Conservation (phyloP, 257 asterid species). For the Solanum piurae region DNA sequence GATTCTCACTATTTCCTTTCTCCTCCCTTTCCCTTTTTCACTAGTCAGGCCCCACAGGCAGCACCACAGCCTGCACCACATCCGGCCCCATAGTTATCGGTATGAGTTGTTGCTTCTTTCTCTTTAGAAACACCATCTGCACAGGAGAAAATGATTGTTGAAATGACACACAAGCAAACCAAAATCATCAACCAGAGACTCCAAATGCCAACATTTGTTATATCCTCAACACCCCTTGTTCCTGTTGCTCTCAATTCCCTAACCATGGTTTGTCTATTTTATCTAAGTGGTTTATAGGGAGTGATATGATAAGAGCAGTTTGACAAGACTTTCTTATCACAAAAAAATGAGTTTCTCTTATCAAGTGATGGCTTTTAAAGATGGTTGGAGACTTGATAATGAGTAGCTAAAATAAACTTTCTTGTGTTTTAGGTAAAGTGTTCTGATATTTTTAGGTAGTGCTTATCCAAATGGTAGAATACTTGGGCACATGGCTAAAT, state of each 20-base stretch:
- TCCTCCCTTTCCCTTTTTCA: background rate
- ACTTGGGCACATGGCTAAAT: background rate
- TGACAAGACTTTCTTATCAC: background rate
- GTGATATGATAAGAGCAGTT: background rate
- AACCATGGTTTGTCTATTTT: constrained; percentile 7
- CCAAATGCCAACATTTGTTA: constrained; percentile 1
- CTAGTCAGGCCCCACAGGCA: constrained; percentile 27
- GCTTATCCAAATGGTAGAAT: background rate
- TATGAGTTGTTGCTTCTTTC: constrained; percentile 7
- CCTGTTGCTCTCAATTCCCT: constrained; percentile 11
- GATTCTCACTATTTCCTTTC: background rate
- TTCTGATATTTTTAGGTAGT: background rate
- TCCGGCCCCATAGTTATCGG: background rate
- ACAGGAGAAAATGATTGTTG: constrained; percentile 18
- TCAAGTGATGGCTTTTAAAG: background rate
- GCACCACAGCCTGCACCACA: constrained; percentile 24
- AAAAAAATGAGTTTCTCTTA: background rate
- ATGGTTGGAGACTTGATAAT: background rate
- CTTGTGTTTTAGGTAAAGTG: background rate
- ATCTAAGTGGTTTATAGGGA: background rate
- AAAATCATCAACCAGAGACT: constrained; percentile 15
- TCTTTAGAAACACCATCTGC: constrained; percentile 21
- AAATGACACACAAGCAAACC: constrained; percentile 10
- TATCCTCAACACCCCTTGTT: background rate
- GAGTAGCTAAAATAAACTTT: background rate